phyloP scores from a whole-genome alignment of 371 early-diverging fungal genomes.

The Syncephalis fuscata region DNA sequence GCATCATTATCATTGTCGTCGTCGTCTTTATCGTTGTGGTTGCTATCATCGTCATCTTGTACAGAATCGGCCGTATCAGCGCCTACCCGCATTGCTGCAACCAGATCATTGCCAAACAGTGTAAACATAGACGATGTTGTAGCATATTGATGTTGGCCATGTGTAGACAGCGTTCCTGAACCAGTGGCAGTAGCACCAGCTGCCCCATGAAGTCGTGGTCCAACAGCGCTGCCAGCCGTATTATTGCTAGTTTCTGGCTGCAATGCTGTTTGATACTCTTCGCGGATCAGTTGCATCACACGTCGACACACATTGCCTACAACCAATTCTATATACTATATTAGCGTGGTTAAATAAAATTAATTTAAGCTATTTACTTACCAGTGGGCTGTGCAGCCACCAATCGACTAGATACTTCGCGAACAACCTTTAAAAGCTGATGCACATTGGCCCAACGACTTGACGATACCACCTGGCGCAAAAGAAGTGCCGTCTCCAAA shows the following conservation, averaged over 20 bases:
- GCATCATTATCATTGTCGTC: slow-evolving; percentile 9
- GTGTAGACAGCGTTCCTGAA: no score
- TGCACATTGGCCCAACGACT: slow-evolving; percentile 53
- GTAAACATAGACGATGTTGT: neutral
- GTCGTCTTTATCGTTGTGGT: no score
- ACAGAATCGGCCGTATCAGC: slow-evolving; percentile 6
- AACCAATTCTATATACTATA: slow-evolving; percentile 42
- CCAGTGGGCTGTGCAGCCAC: slow-evolving; percentile 72
- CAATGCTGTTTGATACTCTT: slow-evolving; percentile 20
- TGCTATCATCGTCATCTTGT: slow-evolving; percentile 11
- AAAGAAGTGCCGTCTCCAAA: slow-evolving; percentile 58
- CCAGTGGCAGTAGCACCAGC: no score
- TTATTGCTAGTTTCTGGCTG: slow-evolving; percentile 2
- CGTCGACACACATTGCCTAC: slow-evolving; percentile 75
- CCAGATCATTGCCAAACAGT: slow-evolving; percentile 1
- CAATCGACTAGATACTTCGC: slow-evolving; percentile 45
- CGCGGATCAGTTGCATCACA: slow-evolving; percentile 68
- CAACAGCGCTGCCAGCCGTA: no score
- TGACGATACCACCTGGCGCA: slow-evolving; percentile 59
- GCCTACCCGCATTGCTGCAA: neutral
- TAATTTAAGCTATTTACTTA: slow-evolving; percentile 5
- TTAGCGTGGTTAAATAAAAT: neutral
- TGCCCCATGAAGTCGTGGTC: no score
- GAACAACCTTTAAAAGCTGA: slow-evolving; percentile 37
- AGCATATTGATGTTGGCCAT: neutral